Conservation (phyloP, 228 moss, liverwort and hornwort species). For the Sphagnum fallax region DNA sequence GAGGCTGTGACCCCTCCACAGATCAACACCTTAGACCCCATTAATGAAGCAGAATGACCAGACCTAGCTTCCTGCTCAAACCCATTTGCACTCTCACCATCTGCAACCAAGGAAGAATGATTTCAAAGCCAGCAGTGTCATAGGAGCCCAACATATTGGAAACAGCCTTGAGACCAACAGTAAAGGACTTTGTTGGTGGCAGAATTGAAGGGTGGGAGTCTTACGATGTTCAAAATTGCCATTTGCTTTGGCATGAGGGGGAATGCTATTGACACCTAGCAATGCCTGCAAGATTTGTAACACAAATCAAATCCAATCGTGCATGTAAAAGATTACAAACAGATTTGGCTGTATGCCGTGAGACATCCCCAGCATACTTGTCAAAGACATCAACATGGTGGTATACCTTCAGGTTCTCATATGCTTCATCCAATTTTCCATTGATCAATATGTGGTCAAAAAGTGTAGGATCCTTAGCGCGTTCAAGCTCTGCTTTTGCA, state of each 20-base stretch:
- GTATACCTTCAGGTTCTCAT: constrained; percentile 63
- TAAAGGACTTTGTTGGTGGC: not conserved
- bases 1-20: constrained; percentile 43
- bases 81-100: constrained; percentile 4
- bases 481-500: constrained; percentile 75
- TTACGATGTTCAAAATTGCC: constrained; percentile 60
- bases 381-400: not conserved
- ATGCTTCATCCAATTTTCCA: constrained; percentile 63
- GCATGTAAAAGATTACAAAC: not conserved
- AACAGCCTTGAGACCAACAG: constrained; percentile 11
- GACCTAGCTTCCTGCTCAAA: constrained; percentile 19
- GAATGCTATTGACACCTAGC: constrained; percentile 57
- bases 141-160: not conserved
- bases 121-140: no score
- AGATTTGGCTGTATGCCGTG: not conserved
- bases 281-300: constrained; percentile 65
- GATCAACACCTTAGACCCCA: constrained; percentile 22
- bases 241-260: constrained; percentile 47
- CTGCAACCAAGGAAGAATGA: not conserved
- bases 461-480: constrained; percentile 51
- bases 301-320: constrained; percentile 33
- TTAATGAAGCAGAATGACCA: constrained; percentile 23
- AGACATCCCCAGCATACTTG: not conserved
- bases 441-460: constrained; percentile 83
- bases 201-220: constrained; percentile 14